These are phyloP conservation scores for Aureobasidium sp. DNA, from an alignment of 2,329 filamentous ascomycete species.

Conservation along the genomic window DNA sequence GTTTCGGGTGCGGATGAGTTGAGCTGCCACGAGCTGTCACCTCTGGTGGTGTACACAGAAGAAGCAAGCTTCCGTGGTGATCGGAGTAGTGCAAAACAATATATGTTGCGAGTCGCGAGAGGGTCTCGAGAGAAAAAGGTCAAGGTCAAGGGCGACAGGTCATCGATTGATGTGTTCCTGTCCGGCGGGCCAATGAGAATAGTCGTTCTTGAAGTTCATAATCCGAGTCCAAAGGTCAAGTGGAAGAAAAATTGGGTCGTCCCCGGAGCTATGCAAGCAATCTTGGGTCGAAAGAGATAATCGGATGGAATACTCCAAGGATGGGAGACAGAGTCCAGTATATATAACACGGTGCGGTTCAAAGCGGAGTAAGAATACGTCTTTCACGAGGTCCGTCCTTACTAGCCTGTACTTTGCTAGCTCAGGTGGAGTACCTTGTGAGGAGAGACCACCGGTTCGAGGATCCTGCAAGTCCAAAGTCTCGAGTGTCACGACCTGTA, in stretches of 20 bases:
- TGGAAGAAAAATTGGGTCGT: background rate
- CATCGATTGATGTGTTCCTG: constrained; percentile 40
- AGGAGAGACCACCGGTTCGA: background rate
- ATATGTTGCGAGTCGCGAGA: background rate
- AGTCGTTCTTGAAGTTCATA: constrained; percentile 16
- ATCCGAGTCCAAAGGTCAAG: background rate
- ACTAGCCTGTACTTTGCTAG: constrained; percentile 3
- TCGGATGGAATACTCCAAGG: background rate
- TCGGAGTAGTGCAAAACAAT: background rate
- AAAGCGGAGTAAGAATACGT: constrained; percentile 1
- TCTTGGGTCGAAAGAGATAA: background rate
- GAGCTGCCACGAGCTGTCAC: background rate
- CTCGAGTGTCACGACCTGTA: constrained; percentile 5
- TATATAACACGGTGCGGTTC: background rate
- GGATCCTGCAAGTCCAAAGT: constrained; percentile 9
- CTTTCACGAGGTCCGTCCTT: constrained; percentile 1
- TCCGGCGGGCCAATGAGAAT: constrained; percentile 36
- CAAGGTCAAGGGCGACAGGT: constrained; percentile 14
- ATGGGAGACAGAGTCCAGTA: background rate
- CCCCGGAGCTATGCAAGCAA: background rate
- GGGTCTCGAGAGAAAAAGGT: background rate
- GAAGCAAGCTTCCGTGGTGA: background rate
- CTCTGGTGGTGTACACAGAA: background rate
- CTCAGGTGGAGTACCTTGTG: background rate
- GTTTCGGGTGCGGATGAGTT: too few relatives aligned